Percentiles rank a stretch among this genome's conserved stretches.
These are phyloP conservation scores for Alternaria triticimaculans DNA, from an alignment of 2,329 filamentous ascomycete species.

Conservation along the genomic window DNA sequence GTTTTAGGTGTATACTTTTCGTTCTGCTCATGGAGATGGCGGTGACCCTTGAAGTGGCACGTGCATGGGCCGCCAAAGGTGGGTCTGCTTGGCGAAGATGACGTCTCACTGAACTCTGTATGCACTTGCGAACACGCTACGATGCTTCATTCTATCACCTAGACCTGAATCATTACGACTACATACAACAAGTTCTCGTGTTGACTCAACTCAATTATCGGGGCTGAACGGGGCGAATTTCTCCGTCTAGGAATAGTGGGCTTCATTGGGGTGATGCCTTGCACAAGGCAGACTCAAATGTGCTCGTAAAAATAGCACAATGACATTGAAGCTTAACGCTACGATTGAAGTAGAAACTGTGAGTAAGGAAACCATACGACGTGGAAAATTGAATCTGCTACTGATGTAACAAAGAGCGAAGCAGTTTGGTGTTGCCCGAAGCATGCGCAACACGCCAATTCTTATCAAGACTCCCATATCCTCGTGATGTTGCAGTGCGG, in stretches of 20 bases:
- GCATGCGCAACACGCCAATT: not conserved
- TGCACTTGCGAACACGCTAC: slow-evolving; percentile 10
- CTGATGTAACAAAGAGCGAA: slow-evolving; percentile 24
- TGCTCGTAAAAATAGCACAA: slow-evolving; percentile 17
- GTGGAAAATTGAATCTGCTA: not conserved
- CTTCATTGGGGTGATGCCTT: slow-evolving; percentile 5
- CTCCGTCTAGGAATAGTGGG: not conserved
- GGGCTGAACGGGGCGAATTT: not conserved
- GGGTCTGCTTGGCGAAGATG: slow-evolving; percentile 21
- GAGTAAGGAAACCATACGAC: not conserved
- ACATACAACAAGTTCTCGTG: not conserved
- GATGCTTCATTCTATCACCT: slow-evolving; percentile 3
- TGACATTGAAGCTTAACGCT: slow-evolving; percentile 7
- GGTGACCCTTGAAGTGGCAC: slow-evolving; percentile 26
- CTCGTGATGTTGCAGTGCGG: slow-evolving; percentile 34
- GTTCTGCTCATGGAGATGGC: slow-evolving; percentile 30
- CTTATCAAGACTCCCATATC: slow-evolving; percentile 1
- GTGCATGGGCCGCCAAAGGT: slow-evolving; percentile 12
- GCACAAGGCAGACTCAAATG: slow-evolving; percentile 25
- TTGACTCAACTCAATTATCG: not conserved
- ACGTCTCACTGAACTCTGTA: slow-evolving; percentile 20
- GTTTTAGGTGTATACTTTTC: slow-evolving; percentile 8
- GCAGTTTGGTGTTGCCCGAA: slow-evolving; percentile 3
- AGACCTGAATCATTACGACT: slow-evolving; percentile 8
- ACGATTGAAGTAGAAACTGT: not conserved